Base-by-base conservation (phyloP, 2,329 filamentous ascomycete species). In the Talaromyces marneffei region DNA sequence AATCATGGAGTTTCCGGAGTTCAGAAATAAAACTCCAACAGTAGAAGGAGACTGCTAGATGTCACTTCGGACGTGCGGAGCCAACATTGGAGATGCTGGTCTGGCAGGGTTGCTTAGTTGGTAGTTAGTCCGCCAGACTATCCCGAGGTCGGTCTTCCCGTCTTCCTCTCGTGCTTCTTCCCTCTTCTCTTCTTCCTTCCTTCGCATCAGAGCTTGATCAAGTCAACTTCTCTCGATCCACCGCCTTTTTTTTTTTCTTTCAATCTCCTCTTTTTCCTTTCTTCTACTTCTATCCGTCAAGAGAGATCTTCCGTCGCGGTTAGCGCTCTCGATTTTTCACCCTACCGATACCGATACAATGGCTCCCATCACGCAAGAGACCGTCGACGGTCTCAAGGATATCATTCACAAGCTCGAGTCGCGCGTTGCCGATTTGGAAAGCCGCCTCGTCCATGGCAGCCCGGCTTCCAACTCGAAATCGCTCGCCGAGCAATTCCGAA, bases 391-490 rank as follows among this genome's bases (percentile, higher is more conserved):
- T 79, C 86, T 97, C 72, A 92, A 92, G 81, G 85, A 88, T 80
- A 85, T 92, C 72, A 87, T 97, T 75, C 82, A 85, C 75, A 85
- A 86, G 79, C 88, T 99, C 70, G 92, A 97, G 80, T 81, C 85
- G 74, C 89, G 93, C 72, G 89, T 99, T 71, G 87, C 89, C 78
- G 85, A 90, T 73, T 85, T 99, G 68, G 94, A 99, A 79, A 78
- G 83, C 72, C 87, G 86, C 74, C 81, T 94, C 63, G 73, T 77
- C 68, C 69, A 76, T 72, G 74, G 74, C 69, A 79, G 82, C 63
- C 82, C 84, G 68, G 79, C 81, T 68, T 74, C 78, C 42, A 74
- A 75, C 66, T 67, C 80, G 64, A 80, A 79, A 71, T 82, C 82
- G 65, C 37, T 77, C 63, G 69, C 82, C 40, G 83, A 88, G 68